These are phyloP conservation scores for Trypanosoma rangeli DNA, from an alignment of 208 protist genomes.

Conservation along the genomic window DNA sequence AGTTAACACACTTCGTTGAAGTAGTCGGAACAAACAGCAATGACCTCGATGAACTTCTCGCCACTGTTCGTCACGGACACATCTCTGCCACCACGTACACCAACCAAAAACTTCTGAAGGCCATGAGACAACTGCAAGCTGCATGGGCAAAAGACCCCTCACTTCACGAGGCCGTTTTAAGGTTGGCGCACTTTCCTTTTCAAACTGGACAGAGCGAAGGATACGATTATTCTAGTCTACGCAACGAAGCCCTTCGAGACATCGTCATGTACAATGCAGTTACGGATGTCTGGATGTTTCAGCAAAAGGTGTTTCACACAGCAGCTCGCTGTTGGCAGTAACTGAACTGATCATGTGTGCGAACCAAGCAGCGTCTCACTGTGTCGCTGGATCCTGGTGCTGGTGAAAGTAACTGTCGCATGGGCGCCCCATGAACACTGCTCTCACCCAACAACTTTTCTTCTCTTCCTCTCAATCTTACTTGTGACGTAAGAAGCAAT, in stretches of 20 bases:
- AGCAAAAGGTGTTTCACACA: constrained; percentile 67
- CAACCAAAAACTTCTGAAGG: constrained; percentile 75
- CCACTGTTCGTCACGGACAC: constrained; percentile 61
- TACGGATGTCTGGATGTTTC: constrained; percentile 72
- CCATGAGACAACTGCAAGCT: constrained; percentile 72
- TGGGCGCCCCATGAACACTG: neutral
- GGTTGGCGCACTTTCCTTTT: constrained; percentile 69
- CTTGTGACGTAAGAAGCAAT: neutral
- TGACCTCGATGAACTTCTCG: constrained; percentile 76
- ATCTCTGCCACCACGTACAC: constrained; percentile 64
- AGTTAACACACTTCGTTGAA: constrained; percentile 65
- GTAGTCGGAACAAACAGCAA: constrained; percentile 81
- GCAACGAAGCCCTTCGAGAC: constrained; percentile 51
- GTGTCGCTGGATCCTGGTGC: neutral
- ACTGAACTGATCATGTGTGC: constrained; percentile 5
- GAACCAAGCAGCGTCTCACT: neutral
- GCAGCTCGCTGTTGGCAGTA: constrained; percentile 66
- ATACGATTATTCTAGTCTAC: constrained; percentile 58
- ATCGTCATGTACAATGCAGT: constrained; percentile 84
- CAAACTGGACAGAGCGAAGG: constrained; percentile 69
- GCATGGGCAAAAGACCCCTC: constrained; percentile 45
- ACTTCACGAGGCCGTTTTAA: constrained; percentile 53
- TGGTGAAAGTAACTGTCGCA: neutral
- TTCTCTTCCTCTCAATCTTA: neutral
- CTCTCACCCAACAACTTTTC: neutral